Conservation (phyloP, 805 yeast genomes). For the Debaryomyces maramus region DNA sequence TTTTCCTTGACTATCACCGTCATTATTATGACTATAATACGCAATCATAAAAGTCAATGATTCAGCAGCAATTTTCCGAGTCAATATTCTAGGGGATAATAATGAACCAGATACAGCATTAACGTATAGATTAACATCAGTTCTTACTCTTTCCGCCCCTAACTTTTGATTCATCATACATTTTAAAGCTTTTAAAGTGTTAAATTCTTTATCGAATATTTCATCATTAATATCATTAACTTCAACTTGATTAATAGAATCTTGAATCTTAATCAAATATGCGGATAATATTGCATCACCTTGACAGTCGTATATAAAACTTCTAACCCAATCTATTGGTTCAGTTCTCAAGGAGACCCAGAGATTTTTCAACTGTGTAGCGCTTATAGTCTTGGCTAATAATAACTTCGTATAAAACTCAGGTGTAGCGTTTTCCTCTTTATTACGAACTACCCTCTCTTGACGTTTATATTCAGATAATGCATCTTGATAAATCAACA, state of each 20-base stretch:
- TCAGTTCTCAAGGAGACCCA: conserved; percentile 94
- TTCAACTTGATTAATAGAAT: conserved; percentile 36
- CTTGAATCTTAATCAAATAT: conserved; percentile 51
- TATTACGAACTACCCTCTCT: conserved; percentile 22
- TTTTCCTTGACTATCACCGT: conserved; percentile 37
- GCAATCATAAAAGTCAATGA: conserved; percentile 54
- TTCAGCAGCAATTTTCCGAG: conserved; percentile 80
- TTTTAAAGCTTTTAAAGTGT: conserved; percentile 74
- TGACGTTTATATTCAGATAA: conserved; percentile 69
- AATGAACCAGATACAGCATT: conserved; percentile 71
- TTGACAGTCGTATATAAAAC: conserved; percentile 67
- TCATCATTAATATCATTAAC: conserved; percentile 46
- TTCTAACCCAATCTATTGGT: conserved; percentile 75
- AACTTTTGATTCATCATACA: conserved; percentile 65
- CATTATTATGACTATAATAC: conserved; percentile 29
- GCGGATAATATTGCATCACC: conserved; percentile 79
- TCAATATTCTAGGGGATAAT: conserved; percentile 68
- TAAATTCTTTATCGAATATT: conserved; percentile 67
- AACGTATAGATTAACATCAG: conserved; percentile 44
- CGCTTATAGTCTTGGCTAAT: conserved; percentile 65
- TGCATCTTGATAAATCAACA: conserved; percentile 83
- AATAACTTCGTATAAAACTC: conserved; percentile 74
- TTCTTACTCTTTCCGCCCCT: conserved; percentile 59
- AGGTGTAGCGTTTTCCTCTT: conserved; percentile 49
- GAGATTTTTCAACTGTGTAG: conserved; percentile 72